Base-by-base conservation (phyloP, 2,329 filamentous ascomycete genomes). In the Ophiostoma triangulosporum region DNA sequence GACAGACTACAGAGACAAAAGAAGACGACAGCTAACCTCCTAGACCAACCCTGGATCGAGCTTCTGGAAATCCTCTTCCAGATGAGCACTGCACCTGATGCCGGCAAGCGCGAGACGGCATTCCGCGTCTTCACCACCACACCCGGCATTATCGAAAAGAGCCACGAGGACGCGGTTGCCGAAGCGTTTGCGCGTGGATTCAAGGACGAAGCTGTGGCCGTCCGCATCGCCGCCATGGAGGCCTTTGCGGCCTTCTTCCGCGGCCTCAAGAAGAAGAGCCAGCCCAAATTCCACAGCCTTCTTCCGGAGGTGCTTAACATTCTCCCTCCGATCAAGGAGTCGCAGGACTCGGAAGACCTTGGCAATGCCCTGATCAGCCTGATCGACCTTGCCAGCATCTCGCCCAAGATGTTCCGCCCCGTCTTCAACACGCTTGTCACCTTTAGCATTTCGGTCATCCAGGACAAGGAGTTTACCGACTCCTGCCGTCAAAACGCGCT, bases 191-290 rank as follows among this genome's bases (percentile, higher is more conserved):
- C 86, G 56, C 87, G 86, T 62, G 93, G 91, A 2, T 96, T 98
- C 70, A 88, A 87, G 64, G 93, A 98, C 69, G 83, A 85, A 52
- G 83, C 88, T 51, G 83, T 91, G 56, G 74, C 82, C 59, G 88
- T 98, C 55, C 86, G 89, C 59, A 81, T 98, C 55, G 84, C 90
- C 48, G 90, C 93, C 54, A 95, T 97, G 82, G 90, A 96, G 65
- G 93, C 93, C 7, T 98, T 98, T 65, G 86, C 91, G 17, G 84
- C 90, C 3, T 97, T 98, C 73, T 98, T 98, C 77, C 81, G 88
- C 60, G 93, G 85, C 54, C 81, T 97, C 61, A 78, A 73, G 64
- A 96, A 94, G 73, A 95, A 94, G 57, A 78, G 80, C 15, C 90
- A 96, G 68, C 71, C 79, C 57, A 95, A 94, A 68, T 98, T 94